Conservation (phyloP, 1,284 basidiomycete species). For the Trametes hirsuta region DNA sequence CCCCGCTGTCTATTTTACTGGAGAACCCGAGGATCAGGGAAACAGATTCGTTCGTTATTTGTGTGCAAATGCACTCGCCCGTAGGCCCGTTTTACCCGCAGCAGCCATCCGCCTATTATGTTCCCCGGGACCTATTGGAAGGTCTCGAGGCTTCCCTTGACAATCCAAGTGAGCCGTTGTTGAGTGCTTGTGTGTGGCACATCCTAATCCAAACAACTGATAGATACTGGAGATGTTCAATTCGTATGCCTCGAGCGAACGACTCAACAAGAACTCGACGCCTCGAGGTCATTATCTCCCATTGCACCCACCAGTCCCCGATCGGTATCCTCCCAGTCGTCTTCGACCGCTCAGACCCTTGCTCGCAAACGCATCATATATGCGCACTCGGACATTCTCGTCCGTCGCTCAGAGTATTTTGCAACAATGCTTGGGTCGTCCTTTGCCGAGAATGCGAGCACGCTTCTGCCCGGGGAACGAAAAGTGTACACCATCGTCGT, state of each 20-base stretch:
- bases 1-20: conserved; percentile 62
- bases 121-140: conserved; percentile 63
- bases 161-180: conserved; percentile 56
- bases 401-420: conserved; percentile 78
- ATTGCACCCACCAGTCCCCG: conserved; percentile 35
- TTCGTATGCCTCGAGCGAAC: conserved; percentile 74
- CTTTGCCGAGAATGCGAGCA: conserved; percentile 59
- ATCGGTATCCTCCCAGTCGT: conserved; percentile 43
- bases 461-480: conserved; percentile 48
- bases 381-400: conserved; percentile 80
- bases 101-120: conserved; percentile 65
- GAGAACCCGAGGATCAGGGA: conserved; percentile 59
- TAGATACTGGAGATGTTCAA: conserved; percentile 57
- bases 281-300: conserved; percentile 29
- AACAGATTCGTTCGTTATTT: conserved; percentile 69
- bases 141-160: conserved; percentile 65
- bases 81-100: conserved; percentile 66
- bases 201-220: background rate
- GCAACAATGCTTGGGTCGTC: conserved; percentile 76
- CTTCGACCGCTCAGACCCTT: conserved; percentile 40
- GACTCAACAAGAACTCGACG: conserved; percentile 31
- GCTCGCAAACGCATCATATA: conserved; percentile 76
- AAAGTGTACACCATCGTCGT: conserved; percentile 71
- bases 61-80: conserved; percentile 72
- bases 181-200: background rate